These are phyloP conservation scores for Coniferiporia sulphurascens DNA, from an alignment of 1,284 basidiomycete genomes.

Conservation along the genomic window DNA sequence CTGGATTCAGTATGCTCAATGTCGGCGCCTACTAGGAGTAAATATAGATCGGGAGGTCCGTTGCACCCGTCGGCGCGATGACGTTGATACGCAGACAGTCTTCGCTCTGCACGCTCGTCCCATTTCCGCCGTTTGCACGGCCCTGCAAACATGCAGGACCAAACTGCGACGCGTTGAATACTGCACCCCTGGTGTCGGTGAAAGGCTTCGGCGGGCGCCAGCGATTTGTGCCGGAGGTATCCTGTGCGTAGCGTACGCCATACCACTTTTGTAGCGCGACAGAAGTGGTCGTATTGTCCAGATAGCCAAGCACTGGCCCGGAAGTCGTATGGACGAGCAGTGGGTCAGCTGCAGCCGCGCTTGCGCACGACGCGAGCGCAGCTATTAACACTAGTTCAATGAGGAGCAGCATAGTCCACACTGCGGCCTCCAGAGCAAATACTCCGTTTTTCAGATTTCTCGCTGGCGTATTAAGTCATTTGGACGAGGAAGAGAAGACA, in stretches of 20 bases:
- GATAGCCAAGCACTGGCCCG: constrained; percentile 33
- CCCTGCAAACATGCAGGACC: constrained; percentile 41
- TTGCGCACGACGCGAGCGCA: neutral
- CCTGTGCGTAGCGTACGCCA: constrained; percentile 35
- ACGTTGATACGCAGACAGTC: constrained; percentile 40
- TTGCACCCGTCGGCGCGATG: constrained; percentile 34
- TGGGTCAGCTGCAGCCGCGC: neutral
- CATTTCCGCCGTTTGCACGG: constrained; percentile 34
- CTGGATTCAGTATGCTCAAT: neutral
- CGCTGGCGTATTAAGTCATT: neutral
- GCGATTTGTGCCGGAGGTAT: constrained; percentile 35
- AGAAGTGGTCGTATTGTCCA: constrained; percentile 31
- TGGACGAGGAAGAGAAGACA: neutral
- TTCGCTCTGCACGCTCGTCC: constrained; percentile 38
- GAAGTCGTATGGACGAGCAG: constrained; percentile 26
- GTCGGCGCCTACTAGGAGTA: constrained; percentile 31
- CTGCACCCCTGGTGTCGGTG: constrained; percentile 13
- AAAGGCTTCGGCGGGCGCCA: constrained; percentile 37
- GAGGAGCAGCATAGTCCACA: constrained; percentile 1
- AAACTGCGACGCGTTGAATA: constrained; percentile 35
- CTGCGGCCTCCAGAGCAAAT: neutral
- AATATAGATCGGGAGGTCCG: constrained; percentile 35
- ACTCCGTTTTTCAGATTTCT: neutral
- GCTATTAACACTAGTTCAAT: constrained; percentile 26
- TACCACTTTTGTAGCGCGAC: constrained; percentile 36